Conservation (phyloP, 1,139 yeast genomes). For the Sugiyamaella xylanicola region DNA sequence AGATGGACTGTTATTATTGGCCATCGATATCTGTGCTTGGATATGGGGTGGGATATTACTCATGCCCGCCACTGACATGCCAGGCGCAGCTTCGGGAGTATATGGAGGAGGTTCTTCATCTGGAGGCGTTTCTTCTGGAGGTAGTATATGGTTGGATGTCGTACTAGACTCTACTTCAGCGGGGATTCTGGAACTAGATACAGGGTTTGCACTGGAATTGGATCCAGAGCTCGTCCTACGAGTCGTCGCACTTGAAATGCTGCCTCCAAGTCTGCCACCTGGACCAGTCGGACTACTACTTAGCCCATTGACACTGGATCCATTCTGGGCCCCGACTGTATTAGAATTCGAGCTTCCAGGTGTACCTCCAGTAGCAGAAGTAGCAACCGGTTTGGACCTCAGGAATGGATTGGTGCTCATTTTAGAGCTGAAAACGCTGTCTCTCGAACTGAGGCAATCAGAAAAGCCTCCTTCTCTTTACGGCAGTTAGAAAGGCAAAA, state of each 20-base stretch:
- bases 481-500: no score
- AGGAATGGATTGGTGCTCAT: background rate
- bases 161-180: background rate
- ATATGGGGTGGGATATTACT: constrained; percentile 20
- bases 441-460: no score
- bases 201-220: no score
- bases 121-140: constrained; percentile 30
- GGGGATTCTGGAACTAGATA: no score
- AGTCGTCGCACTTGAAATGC: no score
- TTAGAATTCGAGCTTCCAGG: background rate
- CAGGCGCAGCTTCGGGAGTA: constrained; percentile 30
- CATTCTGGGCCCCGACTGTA: no score
- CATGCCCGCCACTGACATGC: constrained; percentile 22
- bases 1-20: background rate
- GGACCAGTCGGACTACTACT: no score
- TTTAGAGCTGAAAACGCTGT: background rate
- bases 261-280: no score
- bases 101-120: constrained; percentile 37
- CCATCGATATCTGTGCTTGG: constrained; percentile 4
- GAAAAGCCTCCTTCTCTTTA: no score
- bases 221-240: no score
- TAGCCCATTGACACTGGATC: no score
- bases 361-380: background rate
- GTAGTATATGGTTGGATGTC: constrained; percentile 11
- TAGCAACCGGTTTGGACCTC: background rate